Conservation (phyloP, 2,329 filamentous ascomycete species). For the Neocatenulostroma microsporum region DNA sequence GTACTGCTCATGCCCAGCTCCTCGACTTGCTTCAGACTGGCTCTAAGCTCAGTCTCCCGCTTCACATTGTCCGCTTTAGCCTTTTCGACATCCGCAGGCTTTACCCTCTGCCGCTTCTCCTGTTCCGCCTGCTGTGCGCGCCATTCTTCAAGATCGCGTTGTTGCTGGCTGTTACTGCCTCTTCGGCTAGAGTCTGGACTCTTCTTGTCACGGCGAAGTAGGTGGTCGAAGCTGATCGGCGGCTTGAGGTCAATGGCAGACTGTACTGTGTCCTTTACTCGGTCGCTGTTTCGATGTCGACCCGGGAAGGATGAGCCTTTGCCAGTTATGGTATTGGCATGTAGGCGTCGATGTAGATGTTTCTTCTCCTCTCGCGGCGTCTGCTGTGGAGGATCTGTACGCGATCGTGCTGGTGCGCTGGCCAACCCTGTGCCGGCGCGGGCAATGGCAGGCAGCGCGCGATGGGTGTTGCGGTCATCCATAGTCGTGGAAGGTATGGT, state of each 20-base stretch:
- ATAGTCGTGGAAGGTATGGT: no score
- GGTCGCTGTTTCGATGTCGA: constrained; percentile 3
- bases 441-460: constrained; percentile 3
- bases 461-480: constrained; percentile 1
- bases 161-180: constrained; percentile 14
- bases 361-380: constrained; percentile 2
- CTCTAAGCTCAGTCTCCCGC: constrained; percentile 34
- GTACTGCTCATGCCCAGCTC: constrained; percentile 54
- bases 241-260: constrained; percentile 39
- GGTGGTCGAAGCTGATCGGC: constrained; percentile 37
- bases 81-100: constrained; percentile 32
- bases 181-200: constrained; percentile 15
- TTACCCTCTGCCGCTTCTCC: constrained; percentile 21
- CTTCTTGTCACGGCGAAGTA: constrained; percentile 32
- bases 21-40: constrained; percentile 39
- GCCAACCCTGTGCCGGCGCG: constrained; percentile 7
- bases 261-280: constrained; percentile 36
- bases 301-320: neutral
- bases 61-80: constrained; percentile 33
- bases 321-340: constrained; percentile 10
- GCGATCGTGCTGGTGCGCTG: constrained; percentile 8
- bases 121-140: constrained; percentile 12
- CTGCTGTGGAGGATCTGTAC: constrained; percentile 9
- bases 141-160: constrained; percentile 11
- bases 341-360: constrained; percentile 8